A percentile compares a stretch with the other conserved stretches of the same genome.
Conservation (phyloP, 2,329 filamentous ascomycete species). For the Apiospora saccharicola region DNA sequence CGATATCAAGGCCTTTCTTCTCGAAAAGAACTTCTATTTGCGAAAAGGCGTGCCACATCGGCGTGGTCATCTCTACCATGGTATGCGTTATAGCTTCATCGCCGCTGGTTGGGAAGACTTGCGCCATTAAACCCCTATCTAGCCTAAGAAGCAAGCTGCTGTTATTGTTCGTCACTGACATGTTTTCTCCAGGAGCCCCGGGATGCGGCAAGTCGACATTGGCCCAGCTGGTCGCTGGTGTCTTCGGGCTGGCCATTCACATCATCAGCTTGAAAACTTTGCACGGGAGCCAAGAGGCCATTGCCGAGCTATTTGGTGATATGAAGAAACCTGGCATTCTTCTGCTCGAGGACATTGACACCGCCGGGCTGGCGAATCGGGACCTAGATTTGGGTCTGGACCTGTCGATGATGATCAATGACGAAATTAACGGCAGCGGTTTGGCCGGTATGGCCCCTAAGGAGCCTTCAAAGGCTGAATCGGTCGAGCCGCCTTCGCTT, state of each 20-base stretch:
- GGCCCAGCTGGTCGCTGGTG: constrained; percentile 45
- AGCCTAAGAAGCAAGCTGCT: too few species aligned
- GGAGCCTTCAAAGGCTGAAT: constrained; percentile 39
- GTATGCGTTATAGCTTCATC: neutral
- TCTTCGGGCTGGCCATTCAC: constrained; percentile 48
- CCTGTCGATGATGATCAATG: neutral
- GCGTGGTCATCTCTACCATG: constrained; percentile 20
- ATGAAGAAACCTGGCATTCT: constrained; percentile 80
- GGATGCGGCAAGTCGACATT: constrained; percentile 36
- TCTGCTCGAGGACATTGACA: constrained; percentile 86
- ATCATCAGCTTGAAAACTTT: constrained; percentile 45
- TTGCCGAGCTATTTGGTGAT: constrained; percentile 83
- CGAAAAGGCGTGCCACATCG: constrained; percentile 19
- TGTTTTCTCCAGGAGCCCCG: too few species aligned
- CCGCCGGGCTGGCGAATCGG: constrained; percentile 59
- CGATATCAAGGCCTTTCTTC: too few species aligned
- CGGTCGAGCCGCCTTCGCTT: constrained; percentile 57
- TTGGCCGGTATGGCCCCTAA: constrained; percentile 80
- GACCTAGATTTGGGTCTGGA: constrained; percentile 67
- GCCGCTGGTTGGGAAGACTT: too few species aligned
- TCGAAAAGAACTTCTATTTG: constrained; percentile 1
- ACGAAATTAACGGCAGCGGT: neutral
- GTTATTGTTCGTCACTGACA: too few species aligned
- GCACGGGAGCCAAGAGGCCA: constrained; percentile 69
- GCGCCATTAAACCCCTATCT: too few species aligned